Evolutionary conservation across 2,329 filamentous ascomycete species (phyloP).

Genomic region (Arthrobotrys sinensis): DNA sequence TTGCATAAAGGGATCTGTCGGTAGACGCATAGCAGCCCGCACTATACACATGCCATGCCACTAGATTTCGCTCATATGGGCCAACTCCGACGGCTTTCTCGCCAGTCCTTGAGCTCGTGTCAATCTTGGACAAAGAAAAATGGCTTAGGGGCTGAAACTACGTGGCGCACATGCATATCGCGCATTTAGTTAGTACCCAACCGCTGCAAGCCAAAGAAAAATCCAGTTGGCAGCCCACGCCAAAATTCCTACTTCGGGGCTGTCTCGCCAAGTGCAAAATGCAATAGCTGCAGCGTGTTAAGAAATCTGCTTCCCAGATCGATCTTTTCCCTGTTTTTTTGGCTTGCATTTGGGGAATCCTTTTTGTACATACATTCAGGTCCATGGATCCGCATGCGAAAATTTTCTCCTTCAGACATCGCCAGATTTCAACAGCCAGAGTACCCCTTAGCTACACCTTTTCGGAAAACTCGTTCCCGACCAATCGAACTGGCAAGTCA

Average conservation of each 20-base stretch:
- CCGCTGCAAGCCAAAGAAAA: slow-evolving; percentile 43
- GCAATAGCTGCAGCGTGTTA: slow-evolving; percentile 53
- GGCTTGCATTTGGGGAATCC: slow-evolving; percentile 6
- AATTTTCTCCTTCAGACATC: slow-evolving; percentile 26
- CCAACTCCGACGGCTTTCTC: slow-evolving; percentile 18
- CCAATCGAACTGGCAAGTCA: slow-evolving; percentile 34
- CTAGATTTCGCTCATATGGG: slow-evolving; percentile 45
- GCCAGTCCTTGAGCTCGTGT: slow-evolving; percentile 39
- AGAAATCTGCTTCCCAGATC: slow-evolving; percentile 54
- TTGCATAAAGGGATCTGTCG: slow-evolving; percentile 32
- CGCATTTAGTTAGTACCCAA: slow-evolving; percentile 51
- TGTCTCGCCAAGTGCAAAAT: slow-evolving; percentile 44
- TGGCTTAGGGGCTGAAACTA: slow-evolving; percentile 60
- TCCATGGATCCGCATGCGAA: not conserved
- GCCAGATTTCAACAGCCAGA: slow-evolving; percentile 34
- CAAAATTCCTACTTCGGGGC: slow-evolving; percentile 32
- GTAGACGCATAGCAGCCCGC: slow-evolving; percentile 29
- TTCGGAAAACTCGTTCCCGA: slow-evolving; percentile 36
- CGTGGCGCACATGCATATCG: slow-evolving; percentile 59
- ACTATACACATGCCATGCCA: slow-evolving; percentile 30
- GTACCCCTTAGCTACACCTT: not conserved
- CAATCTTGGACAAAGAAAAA: slow-evolving; percentile 53
- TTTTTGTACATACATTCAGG: slow-evolving; percentile 5
- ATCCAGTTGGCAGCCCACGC: slow-evolving; percentile 33
- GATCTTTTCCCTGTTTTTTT: slow-evolving; percentile 43